Percentiles rank a stretch among this genome's conserved stretches.
These are phyloP conservation scores for Euryodendron excelsum DNA, from an alignment of 148 eudicot genomes.

Conservation along the genomic window DNA sequence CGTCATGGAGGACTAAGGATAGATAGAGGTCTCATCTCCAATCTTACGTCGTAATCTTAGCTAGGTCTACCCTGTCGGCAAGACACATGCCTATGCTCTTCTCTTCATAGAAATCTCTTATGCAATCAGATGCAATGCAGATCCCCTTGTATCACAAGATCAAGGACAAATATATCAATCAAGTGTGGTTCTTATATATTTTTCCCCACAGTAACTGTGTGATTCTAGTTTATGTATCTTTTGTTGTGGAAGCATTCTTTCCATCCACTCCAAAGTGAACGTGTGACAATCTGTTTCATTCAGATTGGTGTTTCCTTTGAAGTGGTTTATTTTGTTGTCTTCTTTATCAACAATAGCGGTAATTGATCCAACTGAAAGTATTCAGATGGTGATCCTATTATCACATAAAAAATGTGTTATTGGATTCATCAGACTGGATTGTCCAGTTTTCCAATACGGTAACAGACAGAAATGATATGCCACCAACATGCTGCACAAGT, in stretches of 20 bases:
- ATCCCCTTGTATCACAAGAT: neutral
- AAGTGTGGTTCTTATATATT: neutral
- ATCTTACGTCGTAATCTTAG: neutral
- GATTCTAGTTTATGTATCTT: neutral
- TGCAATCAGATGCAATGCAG: slow-evolving; percentile 5
- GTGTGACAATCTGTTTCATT: slow-evolving; percentile 4
- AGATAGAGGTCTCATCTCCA: neutral
- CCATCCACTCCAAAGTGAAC: neutral
- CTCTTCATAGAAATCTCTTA: neutral
- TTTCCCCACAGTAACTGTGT: neutral
- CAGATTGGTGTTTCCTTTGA: neutral
- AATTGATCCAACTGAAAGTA: neutral
- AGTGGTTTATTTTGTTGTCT: neutral
- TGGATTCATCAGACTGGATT: neutral
- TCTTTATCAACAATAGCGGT: neutral
- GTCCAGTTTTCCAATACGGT: neutral
- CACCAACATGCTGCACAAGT: neutral
- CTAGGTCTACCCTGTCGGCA: neutral
- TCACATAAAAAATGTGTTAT: neutral
- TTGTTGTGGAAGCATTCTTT: neutral
- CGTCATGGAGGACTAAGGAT: slow-evolving; percentile 2
- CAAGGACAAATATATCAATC: neutral
- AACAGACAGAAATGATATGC: neutral
- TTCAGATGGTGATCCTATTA: neutral
- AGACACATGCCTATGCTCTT: neutral